phyloP scores from a whole-genome alignment of 2,329 filamentous ascomycete genomes.

The Exophiala viscosa region DNA sequence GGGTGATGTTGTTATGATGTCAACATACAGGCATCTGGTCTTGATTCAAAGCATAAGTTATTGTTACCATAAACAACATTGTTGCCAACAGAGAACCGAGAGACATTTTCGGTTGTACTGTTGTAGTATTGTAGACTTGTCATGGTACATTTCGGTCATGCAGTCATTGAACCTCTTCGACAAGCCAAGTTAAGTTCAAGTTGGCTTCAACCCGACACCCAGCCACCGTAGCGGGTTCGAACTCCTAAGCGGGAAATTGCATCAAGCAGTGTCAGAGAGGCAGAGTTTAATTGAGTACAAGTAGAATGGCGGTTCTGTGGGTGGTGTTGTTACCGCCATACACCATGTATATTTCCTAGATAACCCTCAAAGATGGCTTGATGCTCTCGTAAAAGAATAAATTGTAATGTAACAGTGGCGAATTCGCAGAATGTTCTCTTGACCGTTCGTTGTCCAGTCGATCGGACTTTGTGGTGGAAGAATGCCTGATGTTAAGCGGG shows the following conservation, averaged over 20 bases:
- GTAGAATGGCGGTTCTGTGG: not conserved
- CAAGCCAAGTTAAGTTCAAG: too few relatives aligned
- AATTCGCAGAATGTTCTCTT: slow-evolving; percentile 19
- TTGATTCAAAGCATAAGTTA: not conserved
- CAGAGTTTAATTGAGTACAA: too few relatives aligned
- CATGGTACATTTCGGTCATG: not conserved
- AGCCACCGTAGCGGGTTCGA: too few relatives aligned
- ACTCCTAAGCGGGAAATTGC: too few relatives aligned
- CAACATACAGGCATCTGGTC: not conserved
- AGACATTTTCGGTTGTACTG: too few relatives aligned
- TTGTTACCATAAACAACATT: not conserved
- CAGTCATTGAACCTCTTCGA: not conserved
- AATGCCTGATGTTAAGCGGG: not conserved
- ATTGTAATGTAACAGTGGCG: not conserved
- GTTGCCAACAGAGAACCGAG: not conserved
- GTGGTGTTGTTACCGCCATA: too few relatives aligned
- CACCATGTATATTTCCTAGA: too few relatives aligned
- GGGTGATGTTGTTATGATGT: not conserved
- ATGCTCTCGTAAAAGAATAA: not conserved
- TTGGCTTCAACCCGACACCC: too few relatives aligned
- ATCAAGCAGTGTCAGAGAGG: too few relatives aligned
- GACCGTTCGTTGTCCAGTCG: slow-evolving; percentile 21
- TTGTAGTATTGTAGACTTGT: not conserved
- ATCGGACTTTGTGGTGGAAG: not conserved
- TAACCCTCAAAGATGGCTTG: too few relatives aligned